These are phyloP conservation scores for Botrytis deweyae DNA, from an alignment of 2,329 filamentous ascomycete species.

Conservation along the genomic window DNA sequence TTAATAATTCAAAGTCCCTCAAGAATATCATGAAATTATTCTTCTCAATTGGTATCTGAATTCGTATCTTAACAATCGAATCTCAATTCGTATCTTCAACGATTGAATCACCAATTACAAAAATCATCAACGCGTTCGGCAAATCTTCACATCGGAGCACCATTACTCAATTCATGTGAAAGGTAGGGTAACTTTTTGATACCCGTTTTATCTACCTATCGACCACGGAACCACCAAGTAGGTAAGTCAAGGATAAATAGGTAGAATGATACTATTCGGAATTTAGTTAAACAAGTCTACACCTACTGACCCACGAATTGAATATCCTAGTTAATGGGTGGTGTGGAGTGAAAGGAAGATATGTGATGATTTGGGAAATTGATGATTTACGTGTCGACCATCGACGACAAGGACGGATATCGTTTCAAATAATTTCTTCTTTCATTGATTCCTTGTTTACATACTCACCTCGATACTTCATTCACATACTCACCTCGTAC, in stretches of 20 bases:
- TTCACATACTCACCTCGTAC: not conserved
- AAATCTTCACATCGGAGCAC: conserved; percentile 12
- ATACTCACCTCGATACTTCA: too few species aligned
- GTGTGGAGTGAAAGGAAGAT: not conserved
- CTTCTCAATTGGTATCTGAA: too few species aligned
- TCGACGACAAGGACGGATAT: not conserved
- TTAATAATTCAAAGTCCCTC: not conserved
- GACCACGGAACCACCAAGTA: not conserved
- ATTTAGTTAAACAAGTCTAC: not conserved
- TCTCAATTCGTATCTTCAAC: not conserved
- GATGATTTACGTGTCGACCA: not conserved
- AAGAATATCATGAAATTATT: not conserved
- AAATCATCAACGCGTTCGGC: not conserved
- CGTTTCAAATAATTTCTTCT: not conserved
- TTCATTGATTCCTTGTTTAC: too few species aligned
- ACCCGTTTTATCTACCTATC: not conserved
- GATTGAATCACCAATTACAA: not conserved
- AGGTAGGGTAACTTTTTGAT: not conserved
- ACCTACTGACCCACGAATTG: not conserved
- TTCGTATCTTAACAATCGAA: too few species aligned
- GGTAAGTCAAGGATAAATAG: conserved; percentile 1
- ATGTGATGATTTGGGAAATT: not conserved
- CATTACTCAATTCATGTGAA: conserved; percentile 5
- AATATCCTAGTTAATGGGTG: not conserved
- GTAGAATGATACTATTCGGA: not conserved